Evolutionary conservation across 768 basidiomycete genomes (phyloP), one percentile per base, ranked within the genome.

Genomic region (Albatrellus ellisii): DNA sequence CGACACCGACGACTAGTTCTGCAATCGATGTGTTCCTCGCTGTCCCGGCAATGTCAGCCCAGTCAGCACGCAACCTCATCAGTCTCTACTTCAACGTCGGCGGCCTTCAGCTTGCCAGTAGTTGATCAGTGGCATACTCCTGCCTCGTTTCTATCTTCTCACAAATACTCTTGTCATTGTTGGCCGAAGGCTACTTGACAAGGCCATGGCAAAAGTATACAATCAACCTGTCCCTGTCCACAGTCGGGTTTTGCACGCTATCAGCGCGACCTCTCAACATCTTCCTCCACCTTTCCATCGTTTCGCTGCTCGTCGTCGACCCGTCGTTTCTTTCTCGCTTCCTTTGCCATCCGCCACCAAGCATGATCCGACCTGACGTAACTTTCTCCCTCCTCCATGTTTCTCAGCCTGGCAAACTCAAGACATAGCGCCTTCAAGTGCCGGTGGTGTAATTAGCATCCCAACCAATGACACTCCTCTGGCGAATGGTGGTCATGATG

Each of bases 351-450:
- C 48, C 49, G 31, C 47, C 47, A 9, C 24, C 39, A 21, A 37
- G 24, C 46, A 33, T 38, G 47, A 26, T 20, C 49, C 50, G 34
- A 48, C 53, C 50, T 55, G 39, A 56, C 63, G 56, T 54, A 58
- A 58, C 56, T 63, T 55, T 59, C 61, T 58, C 55, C 56, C 56
- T 49, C 61, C 57, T 44, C 58, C 61, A 54, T 54, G 51, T 54
- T 58, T 58, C 59, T 58, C 75, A 84, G 83, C 83, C 56, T 85
- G 82, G 83, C 80, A 83, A 64, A 73, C 78, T 26, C 79, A 81
- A 75, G 83, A 86, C 50, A 82, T 83, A 48, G 82, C 82, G 42
- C 64, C 77, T 7, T 68, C 58, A 53, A 63, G 59, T 44, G 52
- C 51, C 44, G 52, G 53, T 33, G 61, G 57, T 17, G 79, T 72